A percentile compares a stretch with the other conserved stretches of the same genome.
These are phyloP conservation scores for Garcia nutans DNA, from an alignment of 345 rosid species.

Conservation along the genomic window DNA sequence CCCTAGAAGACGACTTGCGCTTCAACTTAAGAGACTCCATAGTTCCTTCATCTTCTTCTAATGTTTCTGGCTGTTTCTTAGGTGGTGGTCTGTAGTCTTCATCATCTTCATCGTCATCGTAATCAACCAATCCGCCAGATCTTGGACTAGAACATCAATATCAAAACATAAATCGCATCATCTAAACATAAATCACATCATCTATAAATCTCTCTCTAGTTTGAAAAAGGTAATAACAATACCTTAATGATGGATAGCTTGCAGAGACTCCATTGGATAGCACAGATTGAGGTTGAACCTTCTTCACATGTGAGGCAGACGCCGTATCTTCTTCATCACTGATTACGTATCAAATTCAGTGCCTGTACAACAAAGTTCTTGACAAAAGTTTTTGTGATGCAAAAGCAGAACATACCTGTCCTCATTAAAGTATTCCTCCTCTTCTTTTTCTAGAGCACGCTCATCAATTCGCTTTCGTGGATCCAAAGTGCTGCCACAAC, in stretches of 20 bases:
- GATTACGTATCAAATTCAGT: slow-evolving; percentile 29
- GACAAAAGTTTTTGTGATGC: neutral
- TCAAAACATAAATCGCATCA: neutral
- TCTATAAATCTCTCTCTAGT: neutral
- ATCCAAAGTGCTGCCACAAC: slow-evolving; percentile 47
- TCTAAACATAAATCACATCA: neutral
- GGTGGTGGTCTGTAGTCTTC: slow-evolving; percentile 92
- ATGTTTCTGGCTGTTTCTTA: slow-evolving; percentile 54
- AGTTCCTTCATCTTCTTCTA: slow-evolving; percentile 68
- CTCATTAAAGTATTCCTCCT: slow-evolving; percentile 96
- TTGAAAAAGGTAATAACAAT: slow-evolving; percentile 17
- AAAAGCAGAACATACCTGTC: slow-evolving; percentile 54
- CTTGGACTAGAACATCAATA: slow-evolving; percentile 44
- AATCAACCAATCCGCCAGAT: slow-evolving; percentile 88
- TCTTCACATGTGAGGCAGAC: slow-evolving; percentile 60
- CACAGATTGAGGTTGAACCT: slow-evolving; percentile 52
- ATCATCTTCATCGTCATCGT: slow-evolving; percentile 98
- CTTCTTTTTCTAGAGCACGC: slow-evolving; percentile 95
- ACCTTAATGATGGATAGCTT: slow-evolving; percentile 59
- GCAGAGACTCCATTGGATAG: slow-evolving; percentile 73
- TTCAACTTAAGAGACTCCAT: slow-evolving; percentile 63
- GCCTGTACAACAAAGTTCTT: neutral
- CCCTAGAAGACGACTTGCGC: slow-evolving; percentile 59
- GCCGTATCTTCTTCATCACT: slow-evolving; percentile 96
- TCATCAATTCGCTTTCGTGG: slow-evolving; percentile 73